Percentiles rank a stretch among this genome's conserved stretches.
These are phyloP conservation scores for Ulota crispa DNA, from an alignment of 225 moss, liverwort and hornwort species.

Conservation along the genomic window DNA sequence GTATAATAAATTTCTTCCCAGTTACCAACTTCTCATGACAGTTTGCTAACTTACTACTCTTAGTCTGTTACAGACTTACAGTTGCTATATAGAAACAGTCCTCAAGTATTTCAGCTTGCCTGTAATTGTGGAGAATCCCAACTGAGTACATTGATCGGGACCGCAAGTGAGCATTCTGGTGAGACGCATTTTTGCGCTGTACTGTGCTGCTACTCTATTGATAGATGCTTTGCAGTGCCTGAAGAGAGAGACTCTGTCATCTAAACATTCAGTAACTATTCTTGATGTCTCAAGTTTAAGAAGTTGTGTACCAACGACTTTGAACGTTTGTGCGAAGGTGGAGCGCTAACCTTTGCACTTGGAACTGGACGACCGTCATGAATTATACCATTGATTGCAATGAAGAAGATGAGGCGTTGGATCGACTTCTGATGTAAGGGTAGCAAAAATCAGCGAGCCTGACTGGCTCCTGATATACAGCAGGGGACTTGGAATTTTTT, in stretches of 20 bases:
- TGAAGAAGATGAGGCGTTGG: not conserved
- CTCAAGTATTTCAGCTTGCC: not conserved
- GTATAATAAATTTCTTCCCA: not conserved
- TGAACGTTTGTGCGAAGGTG: not conserved
- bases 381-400: not conserved
- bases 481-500: not conserved
- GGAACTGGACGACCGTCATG: not conserved
- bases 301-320: slow-evolving; percentile 11
- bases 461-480: not conserved
- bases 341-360: not conserved
- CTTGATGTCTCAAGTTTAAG: not conserved
- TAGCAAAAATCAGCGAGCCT: not conserved
- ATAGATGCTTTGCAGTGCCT: not conserved
- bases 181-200: not conserved
- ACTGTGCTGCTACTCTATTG: not conserved
- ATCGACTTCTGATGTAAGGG: not conserved
- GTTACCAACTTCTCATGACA: not conserved
- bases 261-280: not conserved
- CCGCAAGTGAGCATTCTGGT: not conserved
- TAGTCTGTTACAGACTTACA: no score
- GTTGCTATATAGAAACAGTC: not conserved
- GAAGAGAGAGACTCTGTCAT: not conserved
- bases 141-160: not conserved
- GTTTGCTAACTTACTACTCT: not conserved
- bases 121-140: not conserved